Percentiles rank a stretch among this genome's conserved stretches.
phyloP scores from a whole-genome alignment of 2,329 filamentous ascomycete species.

The Exserohilum turcica region DNA sequence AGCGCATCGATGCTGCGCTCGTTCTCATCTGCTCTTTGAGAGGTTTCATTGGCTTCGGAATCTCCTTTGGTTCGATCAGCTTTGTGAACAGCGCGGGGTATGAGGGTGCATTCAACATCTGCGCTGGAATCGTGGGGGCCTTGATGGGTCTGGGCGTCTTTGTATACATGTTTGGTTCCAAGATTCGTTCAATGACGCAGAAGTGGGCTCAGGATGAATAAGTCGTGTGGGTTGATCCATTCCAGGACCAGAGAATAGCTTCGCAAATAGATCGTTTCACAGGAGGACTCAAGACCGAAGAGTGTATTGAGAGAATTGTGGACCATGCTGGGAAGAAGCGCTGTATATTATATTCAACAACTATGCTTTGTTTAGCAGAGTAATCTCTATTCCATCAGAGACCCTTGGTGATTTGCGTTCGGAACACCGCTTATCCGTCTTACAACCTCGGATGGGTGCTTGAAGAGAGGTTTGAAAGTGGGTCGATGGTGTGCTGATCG shows the following conservation, averaged over 20 bases:
- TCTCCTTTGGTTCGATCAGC: constrained; percentile 13
- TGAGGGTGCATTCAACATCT: constrained; percentile 17
- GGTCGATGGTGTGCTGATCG: too few species aligned
- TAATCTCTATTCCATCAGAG: too few species aligned
- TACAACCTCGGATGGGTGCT: too few species aligned
- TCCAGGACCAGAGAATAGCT: neutral
- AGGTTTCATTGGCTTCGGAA: constrained; percentile 18
- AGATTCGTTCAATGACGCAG: constrained; percentile 11
- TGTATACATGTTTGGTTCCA: constrained; percentile 12
- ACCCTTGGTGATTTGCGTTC: too few species aligned
- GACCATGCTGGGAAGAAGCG: neutral
- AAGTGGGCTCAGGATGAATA: constrained; percentile 11
- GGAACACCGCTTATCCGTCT: too few species aligned
- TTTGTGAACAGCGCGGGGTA: constrained; percentile 13
- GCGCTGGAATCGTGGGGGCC: constrained; percentile 13
- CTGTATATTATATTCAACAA: neutral
- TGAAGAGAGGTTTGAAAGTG: too few species aligned
- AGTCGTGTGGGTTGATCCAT: neutral
- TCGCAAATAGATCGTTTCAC: neutral
- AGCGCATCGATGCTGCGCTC: constrained; percentile 16
- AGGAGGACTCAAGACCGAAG: too few species aligned
- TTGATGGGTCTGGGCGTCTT: constrained; percentile 9
- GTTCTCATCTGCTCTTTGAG: constrained; percentile 18
- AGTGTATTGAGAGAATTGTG: neutral
- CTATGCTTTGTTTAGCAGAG: too few species aligned